phyloP scores from a whole-genome alignment of 768 basidiomycete species.

The Leccinum boreale region DNA sequence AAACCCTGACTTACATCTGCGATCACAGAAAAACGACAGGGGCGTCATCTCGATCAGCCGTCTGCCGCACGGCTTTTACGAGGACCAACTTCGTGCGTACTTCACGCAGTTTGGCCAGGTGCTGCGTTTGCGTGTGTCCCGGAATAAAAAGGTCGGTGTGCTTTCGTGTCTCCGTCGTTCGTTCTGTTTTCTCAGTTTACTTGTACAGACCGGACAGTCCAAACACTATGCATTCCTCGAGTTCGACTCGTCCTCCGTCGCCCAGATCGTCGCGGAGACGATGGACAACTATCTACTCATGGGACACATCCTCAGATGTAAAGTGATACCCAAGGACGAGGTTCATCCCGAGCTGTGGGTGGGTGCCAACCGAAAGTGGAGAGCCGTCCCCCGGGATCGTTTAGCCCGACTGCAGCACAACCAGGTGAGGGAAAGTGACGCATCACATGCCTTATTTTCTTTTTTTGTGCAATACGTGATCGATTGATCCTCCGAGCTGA shows the following conservation, averaged over 20 bases:
- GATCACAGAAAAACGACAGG: slow-evolving; percentile 51
- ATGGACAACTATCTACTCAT: slow-evolving; percentile 98
- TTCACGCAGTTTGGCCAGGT: slow-evolving; percentile 94
- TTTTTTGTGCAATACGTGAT: not conserved
- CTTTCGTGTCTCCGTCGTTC: not conserved
- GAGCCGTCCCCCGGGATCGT: slow-evolving; percentile 68
- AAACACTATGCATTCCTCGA: slow-evolving; percentile 98
- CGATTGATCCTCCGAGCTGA: slow-evolving; percentile 8
- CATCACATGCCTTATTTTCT: not conserved
- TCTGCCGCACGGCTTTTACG: slow-evolving; percentile 96
- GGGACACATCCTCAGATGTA: slow-evolving; percentile 92
- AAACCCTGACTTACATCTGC: not conserved
- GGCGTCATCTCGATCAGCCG: slow-evolving; percentile 90
- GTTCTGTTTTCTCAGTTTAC: not conserved
- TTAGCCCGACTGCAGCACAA: slow-evolving; percentile 74
- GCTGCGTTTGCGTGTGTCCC: slow-evolving; percentile 81
- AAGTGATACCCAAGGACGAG: slow-evolving; percentile 82
- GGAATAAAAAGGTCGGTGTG: slow-evolving; percentile 79
- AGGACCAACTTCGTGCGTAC: slow-evolving; percentile 89
- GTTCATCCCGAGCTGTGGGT: slow-evolving; percentile 95
- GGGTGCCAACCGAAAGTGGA: slow-evolving; percentile 94
- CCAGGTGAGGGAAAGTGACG: slow-evolving; percentile 49
- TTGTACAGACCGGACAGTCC: slow-evolving; percentile 78
- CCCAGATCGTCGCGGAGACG: slow-evolving; percentile 93
- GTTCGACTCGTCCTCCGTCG: slow-evolving; percentile 85